Evolutionary conservation across 2,329 filamentous ascomycete genomes (phyloP), one percentile per base, ranked within the genome.

Genomic region (Fusarium pseudoanthophilum): DNA sequence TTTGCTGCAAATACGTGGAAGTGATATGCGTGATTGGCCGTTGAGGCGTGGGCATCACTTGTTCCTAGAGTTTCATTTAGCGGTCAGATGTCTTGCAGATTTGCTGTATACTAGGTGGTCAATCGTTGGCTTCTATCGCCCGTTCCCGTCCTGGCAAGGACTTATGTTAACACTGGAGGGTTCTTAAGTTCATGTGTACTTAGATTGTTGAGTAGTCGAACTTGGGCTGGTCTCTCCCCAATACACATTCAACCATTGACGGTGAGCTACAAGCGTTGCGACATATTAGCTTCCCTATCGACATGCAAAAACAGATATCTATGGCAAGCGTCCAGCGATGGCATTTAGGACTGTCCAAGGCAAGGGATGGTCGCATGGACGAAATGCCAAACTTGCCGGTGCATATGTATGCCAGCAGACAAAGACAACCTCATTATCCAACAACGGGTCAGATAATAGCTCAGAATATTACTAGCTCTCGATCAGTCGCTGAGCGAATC

Each of bases 101-200:
- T 26, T 48, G 14, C 28, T 34, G 18, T 39, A 16, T 34, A n/a
- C 36, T 37, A 36, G 36, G 18, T 37, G 15, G 37, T 75, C 46
- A 51, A 61, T 40, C 65, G 57, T 52, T 30, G 53, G 56, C 68
- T 73, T 64, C 75, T 60, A 64, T 77, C 21, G 21, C 16, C 48
- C 16, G 11, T 65, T 59, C 60, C 57, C 64, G 46, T 62, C 67
- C 20, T 18, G 32, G 18, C 24, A 18, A 36, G 32, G 21, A 32
- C 48, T 51, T 24, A 18, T 14, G 20, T 28, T 28, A 24, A n/a
- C 11, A 24, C 48, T 51, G 11, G 48, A 14, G 11, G 46, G 30
- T 34, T 32, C 11, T 32, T 18, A 9, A 49, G 21, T 49, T 49
- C 46, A 32, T 21, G 21, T 46, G 20, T 18, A 49, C 32, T 49